Evolutionary conservation across 2,329 filamentous ascomycete genomes (phyloP), one percentile per base, ranked within the genome.

Genomic region (Xylaria sp.): DNA sequence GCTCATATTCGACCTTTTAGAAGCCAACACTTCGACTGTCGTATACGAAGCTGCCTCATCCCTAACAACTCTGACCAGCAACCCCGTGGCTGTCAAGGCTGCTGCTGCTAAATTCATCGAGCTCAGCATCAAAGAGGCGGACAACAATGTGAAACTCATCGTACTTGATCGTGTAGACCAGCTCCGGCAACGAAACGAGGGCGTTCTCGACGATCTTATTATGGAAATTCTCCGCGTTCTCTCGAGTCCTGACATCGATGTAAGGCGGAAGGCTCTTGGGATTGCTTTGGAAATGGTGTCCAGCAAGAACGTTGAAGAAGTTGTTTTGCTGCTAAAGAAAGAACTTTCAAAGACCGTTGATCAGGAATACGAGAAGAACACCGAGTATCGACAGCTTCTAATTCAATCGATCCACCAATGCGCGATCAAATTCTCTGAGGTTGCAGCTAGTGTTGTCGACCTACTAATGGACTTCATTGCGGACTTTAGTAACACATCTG

Each of bases 131-230:
- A 97, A 97, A 82, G 96, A 98, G 82, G 91, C 96, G 0, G 96
- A 99, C 80, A 99, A 99, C 85, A 99, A 99, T 78, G 96, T 99
- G 72, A 99, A 99, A 84, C 90, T 99, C 54, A 99, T 99, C 74
- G 96, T 99, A 21, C 86, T 99, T 51, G 96, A 98, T 77, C 92
- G 95, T 54, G 96, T 99, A 45, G 92, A 97, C 76, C 91, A 95
- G 76, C 81, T 98, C 70, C 88, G 94, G 74, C 90, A 91, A 78
- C 93, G 93, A 81, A 97, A 97, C 74, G 93, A 96, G 78, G 94
- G 94, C 61, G 90, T 98, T 21, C 82, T 99, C 66, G 94, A 98
- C 77, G 96, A 99, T 76, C 82, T 98, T 57, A 93, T 93, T 4
- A 98, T 99, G 96, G 96, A 99, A 80, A 94, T 98, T 64, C 86